Evolutionary conservation across 2,329 filamentous ascomycete genomes (phyloP).

Genomic region (Aureobasidium namibiae): DNA sequence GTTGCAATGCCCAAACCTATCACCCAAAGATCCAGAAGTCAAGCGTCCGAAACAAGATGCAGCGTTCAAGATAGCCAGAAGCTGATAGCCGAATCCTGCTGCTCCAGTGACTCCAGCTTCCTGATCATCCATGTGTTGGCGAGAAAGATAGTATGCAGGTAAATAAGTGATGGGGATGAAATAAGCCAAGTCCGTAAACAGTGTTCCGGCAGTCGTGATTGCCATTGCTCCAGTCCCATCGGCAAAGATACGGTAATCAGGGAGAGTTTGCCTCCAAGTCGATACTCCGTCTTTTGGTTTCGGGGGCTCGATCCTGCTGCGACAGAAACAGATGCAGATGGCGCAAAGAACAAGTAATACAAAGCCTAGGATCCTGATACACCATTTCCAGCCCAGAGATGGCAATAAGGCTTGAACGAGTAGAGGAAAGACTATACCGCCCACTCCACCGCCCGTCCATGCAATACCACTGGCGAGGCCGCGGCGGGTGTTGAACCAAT

Average conservation of each 20-base stretch:
- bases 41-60: constrained; percentile 71
- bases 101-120: neutral
- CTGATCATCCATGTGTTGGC: neutral
- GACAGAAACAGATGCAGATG: constrained; percentile 33
- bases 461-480: constrained; percentile 77
- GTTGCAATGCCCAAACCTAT: constrained; percentile 76
- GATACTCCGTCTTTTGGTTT: constrained; percentile 32
- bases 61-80: constrained; percentile 76
- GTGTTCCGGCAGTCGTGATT: constrained; percentile 36
- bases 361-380: constrained; percentile 39
- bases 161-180: constrained; percentile 72
- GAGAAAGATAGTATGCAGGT: neutral
- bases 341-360: constrained; percentile 36
- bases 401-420: constrained; percentile 38
- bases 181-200: constrained; percentile 42
- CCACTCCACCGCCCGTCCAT: constrained; percentile 54
- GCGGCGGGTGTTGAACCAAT: constrained; percentile 69
- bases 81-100: constrained; percentile 69
- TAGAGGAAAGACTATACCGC: constrained; percentile 41
- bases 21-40: constrained; percentile 69
- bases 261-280: constrained; percentile 19
- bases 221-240: constrained; percentile 29
- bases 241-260: constrained; percentile 37
- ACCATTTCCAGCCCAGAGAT: constrained; percentile 38
- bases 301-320: constrained; percentile 33